Evolutionary conservation across 495 filamentous ascomycete genomes (phyloP), one percentile per base, ranked within the genome.

Genomic region (Hypoxylon rickii): DNA sequence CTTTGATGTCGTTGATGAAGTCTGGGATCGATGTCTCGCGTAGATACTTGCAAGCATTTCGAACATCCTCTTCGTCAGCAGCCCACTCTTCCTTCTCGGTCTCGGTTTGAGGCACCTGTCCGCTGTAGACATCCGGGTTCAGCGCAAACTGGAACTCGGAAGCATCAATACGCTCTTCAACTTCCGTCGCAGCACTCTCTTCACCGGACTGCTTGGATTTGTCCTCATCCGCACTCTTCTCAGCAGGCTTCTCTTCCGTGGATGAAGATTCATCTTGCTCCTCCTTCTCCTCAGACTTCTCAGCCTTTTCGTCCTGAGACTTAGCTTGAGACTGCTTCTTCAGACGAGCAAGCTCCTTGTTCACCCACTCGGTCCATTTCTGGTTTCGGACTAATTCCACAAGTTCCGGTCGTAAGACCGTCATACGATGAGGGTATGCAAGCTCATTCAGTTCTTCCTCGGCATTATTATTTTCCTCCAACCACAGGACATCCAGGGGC

Each of bases 71-170:
- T 74, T 97, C 95, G 64, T 99, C 95, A 58, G 87, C 79, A 47
- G 83, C 83, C 85, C 87, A 83, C 66, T 92, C 83, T 52, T 83
- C 84, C 74, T 93, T 96, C 66, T 97, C 94, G 55, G 88, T 91
- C 7, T 93, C 84, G 11, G 89, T 93, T 68, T 94, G 89, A 19
- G 95, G 94, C 32, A 82, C 76, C 72, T 99, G 95, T 51, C 91
- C 93, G 70, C 89, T 92, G 79, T 89, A 96, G 43, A 89, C 91
- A 69, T 99, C 95, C 18, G 95, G 93, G 76, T 99, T 99, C 20
- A 99, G 81, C 20, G 89, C 75, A 49, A 96, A 89, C 19, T 87
- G 74, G 79, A 98, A 98, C 59, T 84, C 81, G 31, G 90, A 90
- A 53, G 94, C 87, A 59, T 96, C 91, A 49, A 96, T 82, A 58